Evolutionary conservation across 2,329 filamentous ascomycete genomes (phyloP).

Genomic region (Didymella segeticola): DNA sequence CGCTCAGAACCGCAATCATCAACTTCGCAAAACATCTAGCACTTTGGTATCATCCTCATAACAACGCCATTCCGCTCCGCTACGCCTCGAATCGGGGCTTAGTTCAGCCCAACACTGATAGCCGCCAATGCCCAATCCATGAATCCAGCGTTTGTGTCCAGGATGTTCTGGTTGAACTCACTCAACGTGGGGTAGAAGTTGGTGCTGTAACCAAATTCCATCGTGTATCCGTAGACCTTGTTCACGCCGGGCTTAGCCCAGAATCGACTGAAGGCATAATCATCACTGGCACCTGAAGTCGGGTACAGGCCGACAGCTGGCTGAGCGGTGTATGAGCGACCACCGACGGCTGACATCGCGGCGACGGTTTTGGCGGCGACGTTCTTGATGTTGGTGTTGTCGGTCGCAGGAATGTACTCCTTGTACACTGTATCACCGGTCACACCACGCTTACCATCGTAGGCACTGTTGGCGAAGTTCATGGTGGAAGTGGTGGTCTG

Average conservation of each 20-base stretch:
- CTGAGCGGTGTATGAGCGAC: slow-evolving; percentile 40
- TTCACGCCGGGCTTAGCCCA: slow-evolving; percentile 45
- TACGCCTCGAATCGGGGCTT: not conserved
- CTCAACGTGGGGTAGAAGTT: slow-evolving; percentile 51
- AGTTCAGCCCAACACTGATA: slow-evolving; percentile 39
- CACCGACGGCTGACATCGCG: slow-evolving; percentile 49
- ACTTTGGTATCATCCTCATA: slow-evolving; percentile 7
- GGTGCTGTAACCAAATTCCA: slow-evolving; percentile 50
- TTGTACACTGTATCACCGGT: slow-evolving; percentile 60
- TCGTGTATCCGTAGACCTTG: slow-evolving; percentile 50
- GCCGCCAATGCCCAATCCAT: slow-evolving; percentile 51
- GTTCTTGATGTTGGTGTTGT: slow-evolving; percentile 43
- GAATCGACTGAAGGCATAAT: slow-evolving; percentile 50
- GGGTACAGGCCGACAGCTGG: slow-evolving; percentile 50
- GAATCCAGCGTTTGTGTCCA: slow-evolving; percentile 51
- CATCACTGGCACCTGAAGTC: slow-evolving; percentile 48
- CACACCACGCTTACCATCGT: slow-evolving; percentile 60
- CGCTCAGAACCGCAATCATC: too few species aligned
- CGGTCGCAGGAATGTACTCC: slow-evolving; percentile 50
- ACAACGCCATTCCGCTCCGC: not conserved
- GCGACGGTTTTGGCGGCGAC: slow-evolving; percentile 44
- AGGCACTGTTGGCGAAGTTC: slow-evolving; percentile 62
- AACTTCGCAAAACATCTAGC: not conserved
- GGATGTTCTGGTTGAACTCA: slow-evolving; percentile 51
- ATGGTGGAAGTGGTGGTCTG: slow-evolving; percentile 56